Evolutionary conservation across 148 eudicot species (phyloP).

Genomic region (Mesembryanthemum crystallinum): DNA sequence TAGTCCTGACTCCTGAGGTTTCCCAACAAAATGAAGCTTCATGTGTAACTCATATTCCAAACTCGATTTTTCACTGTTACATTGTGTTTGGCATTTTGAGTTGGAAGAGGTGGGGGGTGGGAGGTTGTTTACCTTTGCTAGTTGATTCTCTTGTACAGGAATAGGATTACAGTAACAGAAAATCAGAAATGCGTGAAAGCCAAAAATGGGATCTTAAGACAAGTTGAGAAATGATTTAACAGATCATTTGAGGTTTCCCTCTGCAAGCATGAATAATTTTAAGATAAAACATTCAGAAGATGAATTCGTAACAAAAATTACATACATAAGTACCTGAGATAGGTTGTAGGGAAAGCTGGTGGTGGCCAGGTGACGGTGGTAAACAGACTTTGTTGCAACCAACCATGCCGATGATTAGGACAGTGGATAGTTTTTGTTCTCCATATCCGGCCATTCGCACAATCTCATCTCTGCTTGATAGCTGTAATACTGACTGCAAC

Average conservation of each 20-base stretch:
- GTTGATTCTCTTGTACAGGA: neutral
- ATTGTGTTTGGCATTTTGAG: neutral
- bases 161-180: too few species aligned
- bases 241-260: neutral
- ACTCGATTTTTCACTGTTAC: neutral
- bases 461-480: slow-evolving; percentile 46
- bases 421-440: slow-evolving; percentile 76
- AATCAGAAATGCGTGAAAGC: neutral
- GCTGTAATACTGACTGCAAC: neutral
- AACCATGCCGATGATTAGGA: slow-evolving; percentile 50
- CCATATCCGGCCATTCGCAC: slow-evolving; percentile 71
- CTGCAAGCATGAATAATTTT: neutral
- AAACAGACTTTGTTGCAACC: slow-evolving; percentile 36
- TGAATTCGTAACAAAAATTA: neutral
- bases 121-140: neutral
- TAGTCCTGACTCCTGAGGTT: slow-evolving; percentile 19
- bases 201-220: too few species aligned
- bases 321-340: slow-evolving; percentile 34
- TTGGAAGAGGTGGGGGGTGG: neutral
- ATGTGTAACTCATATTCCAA: neutral
- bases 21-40: neutral
- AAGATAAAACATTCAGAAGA: neutral
- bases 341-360: slow-evolving; percentile 30
- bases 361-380: neutral
- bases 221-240: too few species aligned